Conservation (phyloP, 75 land plant species). For the Ceratopteris richardii region DNA sequence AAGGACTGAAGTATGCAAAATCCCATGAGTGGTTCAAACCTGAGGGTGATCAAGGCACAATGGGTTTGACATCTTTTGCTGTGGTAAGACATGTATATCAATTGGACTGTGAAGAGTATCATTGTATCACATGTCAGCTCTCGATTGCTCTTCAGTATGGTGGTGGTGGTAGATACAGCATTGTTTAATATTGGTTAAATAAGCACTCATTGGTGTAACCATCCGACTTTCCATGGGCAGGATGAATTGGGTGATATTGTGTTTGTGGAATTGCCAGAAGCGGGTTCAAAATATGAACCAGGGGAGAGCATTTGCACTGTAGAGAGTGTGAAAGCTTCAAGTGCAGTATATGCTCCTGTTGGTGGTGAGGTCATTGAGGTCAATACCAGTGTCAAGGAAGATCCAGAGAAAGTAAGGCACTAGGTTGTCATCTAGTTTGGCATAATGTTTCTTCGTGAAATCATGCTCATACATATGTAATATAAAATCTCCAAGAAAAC, state of each 20-base stretch:
- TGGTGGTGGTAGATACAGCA: not conserved
- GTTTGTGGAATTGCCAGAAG: slow-evolving; percentile 80
- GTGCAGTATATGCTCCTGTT: slow-evolving; percentile 70
- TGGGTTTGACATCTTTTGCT: slow-evolving; percentile 92
- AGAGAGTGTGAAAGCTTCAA: slow-evolving; percentile 90
- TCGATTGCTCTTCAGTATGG: not conserved
- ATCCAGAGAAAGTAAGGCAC: slow-evolving; percentile 58
- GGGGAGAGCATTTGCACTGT: slow-evolving; percentile 74
- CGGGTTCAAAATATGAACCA: slow-evolving; percentile 44
- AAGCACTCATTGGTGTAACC: too few relatives aligned
- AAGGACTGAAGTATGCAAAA: slow-evolving; percentile 61
- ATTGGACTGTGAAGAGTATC: not conserved
- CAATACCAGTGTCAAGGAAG: slow-evolving; percentile 45
- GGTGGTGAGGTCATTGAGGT: slow-evolving; percentile 75
- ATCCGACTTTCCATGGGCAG: slow-evolving; percentile 24
- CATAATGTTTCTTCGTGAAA: not conserved
- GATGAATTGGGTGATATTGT: slow-evolving; percentile 90
- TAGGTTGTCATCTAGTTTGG: slow-evolving; percentile 14
- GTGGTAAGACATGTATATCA: slow-evolving; percentile 41
- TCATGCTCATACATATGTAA: too few relatives aligned
- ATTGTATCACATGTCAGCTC: too few relatives aligned
- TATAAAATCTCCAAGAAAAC: too few relatives aligned
- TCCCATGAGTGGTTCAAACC: slow-evolving; percentile 91
- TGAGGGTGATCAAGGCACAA: slow-evolving; percentile 51
- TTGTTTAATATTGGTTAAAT: not conserved